Evolutionary conservation across 2,329 filamentous ascomycete species (phyloP), one percentile per base, ranked within the genome.

Genomic region (Pestalotiopsis fici): DNA sequence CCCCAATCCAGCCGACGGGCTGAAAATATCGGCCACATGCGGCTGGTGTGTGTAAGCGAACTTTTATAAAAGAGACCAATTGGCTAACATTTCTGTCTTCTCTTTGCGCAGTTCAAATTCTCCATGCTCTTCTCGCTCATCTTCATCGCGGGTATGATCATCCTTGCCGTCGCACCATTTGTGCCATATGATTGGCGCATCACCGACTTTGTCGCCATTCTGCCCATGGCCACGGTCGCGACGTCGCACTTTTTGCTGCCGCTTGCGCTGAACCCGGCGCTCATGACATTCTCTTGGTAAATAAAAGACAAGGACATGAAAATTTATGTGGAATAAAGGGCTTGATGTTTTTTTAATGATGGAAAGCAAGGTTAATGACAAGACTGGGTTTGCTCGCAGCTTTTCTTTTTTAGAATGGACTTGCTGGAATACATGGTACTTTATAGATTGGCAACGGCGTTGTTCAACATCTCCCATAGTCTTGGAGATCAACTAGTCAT

Each of bases 211-310:
- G 90, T 93, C 37, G 91, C 93, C 57, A 93, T 94, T 71, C 81
- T 93, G 62, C 93, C 93, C 65, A 90, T 95, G 88, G 87, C 89
- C 1, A 91, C 90, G 0, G 88, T 94, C n/a, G 83, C 89, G 0
- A 85, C 82, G 1, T 91, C 88, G 66, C 92, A 94, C 78, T 84
- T 94, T 67, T 80, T 94, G 62, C 78, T 94, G 69, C 92, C 92
- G 1, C 83, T 94, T 67, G 91, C 88, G 3, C 81, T 95, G 61
- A 94, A 94, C 78, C 92, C 91, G n/a, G 91, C 91, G 23, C 82
- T 94, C 73, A 93, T 93, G 91, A 92, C 90, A 0, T 93, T 94
- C 78, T 92, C 90, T 11, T 94, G 90, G 88, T 93, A 87, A 70
- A 43, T 27, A 13, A 12, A 35, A 27, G 9, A 62, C 13, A 18